A percentile compares a stretch with the other conserved stretches of the same genome.
Conservation (phyloP, 148 eudicot genomes). For the Vaccinium darrowii region DNA sequence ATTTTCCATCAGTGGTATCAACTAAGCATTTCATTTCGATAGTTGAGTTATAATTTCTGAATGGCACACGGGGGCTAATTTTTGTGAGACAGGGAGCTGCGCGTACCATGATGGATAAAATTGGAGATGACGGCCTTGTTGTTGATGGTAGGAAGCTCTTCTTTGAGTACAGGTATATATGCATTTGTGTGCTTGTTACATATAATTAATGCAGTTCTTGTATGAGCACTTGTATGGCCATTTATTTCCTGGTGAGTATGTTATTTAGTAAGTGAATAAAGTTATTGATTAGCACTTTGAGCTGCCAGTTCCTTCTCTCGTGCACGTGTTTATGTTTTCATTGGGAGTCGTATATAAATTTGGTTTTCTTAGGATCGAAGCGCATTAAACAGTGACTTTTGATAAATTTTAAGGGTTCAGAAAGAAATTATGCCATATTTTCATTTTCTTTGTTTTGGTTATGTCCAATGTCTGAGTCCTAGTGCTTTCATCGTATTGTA, state of each 20-base stretch:
- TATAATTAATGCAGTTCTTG: background rate
- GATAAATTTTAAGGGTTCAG: background rate
- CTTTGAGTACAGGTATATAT: constrained; percentile 83
- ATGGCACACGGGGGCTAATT: constrained; percentile 15
- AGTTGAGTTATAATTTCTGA: background rate
- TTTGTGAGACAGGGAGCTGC: constrained; percentile 70
- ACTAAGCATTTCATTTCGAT: background rate
- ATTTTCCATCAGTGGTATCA: constrained; percentile 85
- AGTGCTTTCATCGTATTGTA: background rate
- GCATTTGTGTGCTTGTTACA: background rate
- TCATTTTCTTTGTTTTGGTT: background rate
- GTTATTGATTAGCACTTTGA: background rate
- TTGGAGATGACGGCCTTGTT: constrained; percentile 85
- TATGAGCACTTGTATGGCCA: background rate
- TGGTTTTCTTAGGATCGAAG: background rate
- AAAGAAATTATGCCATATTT: background rate
- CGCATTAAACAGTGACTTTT: background rate
- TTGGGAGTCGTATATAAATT: background rate
- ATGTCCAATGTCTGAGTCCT: background rate
- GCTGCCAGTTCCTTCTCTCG: background rate
- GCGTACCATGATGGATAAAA: constrained; percentile 85
- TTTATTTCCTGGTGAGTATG: background rate
- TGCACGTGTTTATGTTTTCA: background rate
- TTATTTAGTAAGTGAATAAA: background rate
- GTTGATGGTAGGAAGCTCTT: constrained; percentile 83